Conservation (phyloP, 768 basidiomycete species). For the Pleurotus salmoneostramineus region DNA sequence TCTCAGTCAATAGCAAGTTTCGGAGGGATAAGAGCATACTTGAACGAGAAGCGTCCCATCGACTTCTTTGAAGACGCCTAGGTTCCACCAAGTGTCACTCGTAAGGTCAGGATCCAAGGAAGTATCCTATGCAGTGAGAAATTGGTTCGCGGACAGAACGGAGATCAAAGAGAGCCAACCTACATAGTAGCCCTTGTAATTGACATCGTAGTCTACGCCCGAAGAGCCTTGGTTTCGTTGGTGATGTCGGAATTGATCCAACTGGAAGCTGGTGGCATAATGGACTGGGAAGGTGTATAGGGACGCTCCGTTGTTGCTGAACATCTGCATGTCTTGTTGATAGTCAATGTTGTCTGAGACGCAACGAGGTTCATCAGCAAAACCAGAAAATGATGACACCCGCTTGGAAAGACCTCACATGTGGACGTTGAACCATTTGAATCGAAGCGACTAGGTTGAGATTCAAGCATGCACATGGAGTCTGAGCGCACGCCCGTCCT, state of each 20-base stretch:
- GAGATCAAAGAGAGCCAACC: neutral
- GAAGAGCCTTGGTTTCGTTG: neutral
- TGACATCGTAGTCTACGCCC: neutral
- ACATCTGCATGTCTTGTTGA: slow-evolving; percentile 4
- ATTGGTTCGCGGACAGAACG: neutral
- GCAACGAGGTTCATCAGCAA: neutral
- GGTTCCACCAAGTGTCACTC: neutral
- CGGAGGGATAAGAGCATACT: neutral
- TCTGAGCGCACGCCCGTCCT: neutral
- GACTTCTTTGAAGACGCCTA: neutral
- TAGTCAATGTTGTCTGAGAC: neutral
- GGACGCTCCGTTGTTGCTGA: neutral
- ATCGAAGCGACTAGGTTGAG: neutral
- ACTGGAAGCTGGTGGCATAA: neutral
- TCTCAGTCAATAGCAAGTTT: neutral
- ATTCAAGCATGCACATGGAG: neutral
- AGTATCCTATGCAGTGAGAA: neutral
- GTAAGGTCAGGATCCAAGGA: neutral
- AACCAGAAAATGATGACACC: no score
- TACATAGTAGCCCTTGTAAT: slow-evolving; percentile 1
- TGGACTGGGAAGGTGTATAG: neutral
- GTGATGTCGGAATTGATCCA: neutral
- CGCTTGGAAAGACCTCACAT: neutral
- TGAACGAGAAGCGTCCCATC: neutral
- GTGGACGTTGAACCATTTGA: neutral